Base-by-base conservation (phyloP, 2,329 filamentous ascomycete genomes). In the Talaromyces sp. region DNA sequence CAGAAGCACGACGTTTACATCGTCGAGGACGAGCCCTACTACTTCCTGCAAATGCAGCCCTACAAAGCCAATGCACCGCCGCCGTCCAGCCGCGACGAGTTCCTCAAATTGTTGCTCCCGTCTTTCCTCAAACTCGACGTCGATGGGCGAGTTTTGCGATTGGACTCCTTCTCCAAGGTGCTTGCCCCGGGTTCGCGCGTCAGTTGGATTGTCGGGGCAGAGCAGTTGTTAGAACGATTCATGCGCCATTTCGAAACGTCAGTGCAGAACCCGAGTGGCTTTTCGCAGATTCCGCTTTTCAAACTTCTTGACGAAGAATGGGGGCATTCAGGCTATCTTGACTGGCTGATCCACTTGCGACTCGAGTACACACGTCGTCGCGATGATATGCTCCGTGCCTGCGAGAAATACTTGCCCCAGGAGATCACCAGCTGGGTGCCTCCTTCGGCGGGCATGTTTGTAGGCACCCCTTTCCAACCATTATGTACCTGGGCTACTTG, bases 141-240 rank as follows among this genome's bases (percentile, higher is more conserved):
- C 0, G 92, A 96, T 73, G 93, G 93, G 8, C 89, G 93, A 63
- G 93, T 97, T 38, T 82, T 96, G 78, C 89, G 93, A 38, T 84
- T 97, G 76, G 93, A 97, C 73, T 96, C 91, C 0, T 96, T 97
- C 77, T 96, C 90, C 69, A 97, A 97, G 78, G 90, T 96, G 1
- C 82, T 96, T 32, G 84, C 91, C 0, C 93, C 93, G 0, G 93
- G 93, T 9, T 87, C 89, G 14, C 86, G 93, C 51, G 77, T 89
- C 46, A 93, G 93, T 49, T 99, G 95, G 93, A 84, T 97, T 61
- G 96, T 93, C 0, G 93, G 87, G 0, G 90, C 90, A 1, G 88
- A 89, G 69, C 89, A 97, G 77, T 82, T 99, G 61, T 79, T 96
- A 61, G 90, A 96, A 74, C 84, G 89, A 43, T 96, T 91, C 75